Evolutionary conservation across 345 rosid genomes (phyloP).

Genomic region (Melaleuca alternifolia): DNA sequence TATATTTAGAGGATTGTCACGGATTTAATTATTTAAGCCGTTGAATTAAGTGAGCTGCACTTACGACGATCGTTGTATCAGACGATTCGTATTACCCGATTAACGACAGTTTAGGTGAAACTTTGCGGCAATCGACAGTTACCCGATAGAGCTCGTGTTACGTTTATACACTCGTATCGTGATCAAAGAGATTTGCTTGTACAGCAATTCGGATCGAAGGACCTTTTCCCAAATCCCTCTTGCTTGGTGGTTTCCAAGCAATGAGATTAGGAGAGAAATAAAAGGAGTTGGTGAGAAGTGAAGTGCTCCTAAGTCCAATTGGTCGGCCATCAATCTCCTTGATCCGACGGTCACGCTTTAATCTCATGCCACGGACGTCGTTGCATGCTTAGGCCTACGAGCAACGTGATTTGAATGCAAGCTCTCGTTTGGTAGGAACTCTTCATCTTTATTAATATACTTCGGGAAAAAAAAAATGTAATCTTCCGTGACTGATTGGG

Average conservation of each 20-base stretch:
- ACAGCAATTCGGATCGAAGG: neutral
- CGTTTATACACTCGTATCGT: neutral
- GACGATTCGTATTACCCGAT: neutral
- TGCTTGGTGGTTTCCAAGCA: neutral
- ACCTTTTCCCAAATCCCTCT: neutral
- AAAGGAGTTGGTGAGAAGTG: neutral
- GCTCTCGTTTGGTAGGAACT: neutral
- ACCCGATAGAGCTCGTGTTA: neutral
- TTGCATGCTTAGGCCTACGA: no score
- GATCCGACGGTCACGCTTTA: no score
- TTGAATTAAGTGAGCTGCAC: neutral
- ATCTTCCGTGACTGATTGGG: neutral
- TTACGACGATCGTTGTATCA: accelerated
- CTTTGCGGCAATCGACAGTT: neutral
- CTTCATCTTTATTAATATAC: neutral
- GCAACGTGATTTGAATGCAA: neutral
- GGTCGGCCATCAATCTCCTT: no score
- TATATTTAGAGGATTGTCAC: neutral
- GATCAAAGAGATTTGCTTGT: neutral
- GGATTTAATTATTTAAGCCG: neutral
- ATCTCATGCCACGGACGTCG: no score
- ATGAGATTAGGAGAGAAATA: neutral
- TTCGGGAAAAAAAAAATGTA: neutral
- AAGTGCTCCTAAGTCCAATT: no score
- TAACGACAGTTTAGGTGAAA: neutral